Evolutionary conservation across 1,284 basidiomycete genomes (phyloP).

Genomic region (Ceratobasidium sp.): DNA sequence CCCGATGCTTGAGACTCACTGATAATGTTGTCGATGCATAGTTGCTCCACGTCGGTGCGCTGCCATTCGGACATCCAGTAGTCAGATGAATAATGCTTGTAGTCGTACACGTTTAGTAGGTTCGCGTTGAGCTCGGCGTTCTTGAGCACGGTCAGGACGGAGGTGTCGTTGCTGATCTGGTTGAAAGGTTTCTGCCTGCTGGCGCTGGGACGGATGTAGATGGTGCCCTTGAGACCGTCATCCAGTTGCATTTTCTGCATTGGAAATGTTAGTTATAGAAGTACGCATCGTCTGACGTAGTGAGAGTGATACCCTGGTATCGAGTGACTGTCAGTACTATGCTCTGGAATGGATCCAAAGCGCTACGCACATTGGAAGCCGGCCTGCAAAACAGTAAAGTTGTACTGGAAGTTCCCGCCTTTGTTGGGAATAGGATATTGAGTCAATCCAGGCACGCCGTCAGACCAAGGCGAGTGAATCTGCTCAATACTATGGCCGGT

Average conservation of each 20-base stretch:
- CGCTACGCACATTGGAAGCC: constrained; percentile 25
- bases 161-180: constrained; percentile 34
- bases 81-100: constrained; percentile 45
- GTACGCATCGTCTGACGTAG: not conserved
- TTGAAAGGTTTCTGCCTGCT: constrained; percentile 38
- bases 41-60: constrained; percentile 41
- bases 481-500: constrained; percentile 37
- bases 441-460: constrained; percentile 47
- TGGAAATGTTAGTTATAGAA: not conserved
- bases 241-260: constrained; percentile 38
- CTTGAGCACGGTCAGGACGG: constrained; percentile 19
- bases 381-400: constrained; percentile 34
- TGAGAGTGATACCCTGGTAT: constrained; percentile 32
- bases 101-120: constrained; percentile 39
- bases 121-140: constrained; percentile 36
- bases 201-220: constrained; percentile 40
- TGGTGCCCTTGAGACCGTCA: constrained; percentile 40
- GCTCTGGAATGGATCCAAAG: not conserved
- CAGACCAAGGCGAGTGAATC: constrained; percentile 44
- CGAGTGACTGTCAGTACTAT: not conserved
- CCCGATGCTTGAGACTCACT: not conserved
- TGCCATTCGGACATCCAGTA: constrained; percentile 40
- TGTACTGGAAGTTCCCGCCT: constrained; percentile 16
- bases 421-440: constrained; percentile 17
- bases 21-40: constrained; percentile 47